Evolutionary conservation across 331 rosid genomes (phyloP).

Genomic region (Stylosanthes scabra): DNA sequence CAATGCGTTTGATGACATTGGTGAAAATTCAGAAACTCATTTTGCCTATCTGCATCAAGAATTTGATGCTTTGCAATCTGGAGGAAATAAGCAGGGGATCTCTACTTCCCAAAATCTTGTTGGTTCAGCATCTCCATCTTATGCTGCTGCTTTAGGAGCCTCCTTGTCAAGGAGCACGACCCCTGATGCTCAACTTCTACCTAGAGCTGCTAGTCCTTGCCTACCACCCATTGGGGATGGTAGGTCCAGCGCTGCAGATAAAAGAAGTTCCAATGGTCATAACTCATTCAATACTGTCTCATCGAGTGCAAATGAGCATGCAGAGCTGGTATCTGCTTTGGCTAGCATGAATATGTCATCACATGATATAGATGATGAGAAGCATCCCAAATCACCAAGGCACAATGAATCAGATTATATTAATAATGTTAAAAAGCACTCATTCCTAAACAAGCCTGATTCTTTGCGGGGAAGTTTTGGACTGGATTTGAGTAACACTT

Average conservation of each 20-base stretch:
- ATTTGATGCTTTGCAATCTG: conserved; percentile 60
- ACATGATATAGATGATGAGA: conserved; percentile 64
- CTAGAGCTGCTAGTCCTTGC: conserved; percentile 96
- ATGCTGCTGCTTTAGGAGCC: conserved; percentile 88
- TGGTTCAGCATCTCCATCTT: conserved; percentile 69
- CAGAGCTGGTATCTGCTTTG: conserved; percentile 77
- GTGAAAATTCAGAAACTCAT: conserved; percentile 63
- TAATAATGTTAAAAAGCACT: conserved; percentile 45
- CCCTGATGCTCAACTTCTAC: conserved; percentile 83
- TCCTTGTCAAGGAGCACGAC: conserved; percentile 90
- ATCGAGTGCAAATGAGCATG: conserved; percentile 65
- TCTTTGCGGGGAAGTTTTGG: conserved; percentile 48
- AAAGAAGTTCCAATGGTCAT: conserved; percentile 64
- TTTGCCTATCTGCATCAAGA: conserved; percentile 63
- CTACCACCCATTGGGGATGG: conserved; percentile 96
- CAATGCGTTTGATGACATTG: conserved; percentile 72
- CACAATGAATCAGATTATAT: conserved; percentile 56
- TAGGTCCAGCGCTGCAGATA: conserved; percentile 63
- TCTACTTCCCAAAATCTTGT: conserved; percentile 65
- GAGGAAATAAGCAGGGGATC: conserved; percentile 63
- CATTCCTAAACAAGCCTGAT: conserved; percentile 64
- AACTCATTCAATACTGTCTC: conserved; percentile 67
- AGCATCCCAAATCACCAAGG: conserved; percentile 59
- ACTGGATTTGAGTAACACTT: conserved; percentile 52
- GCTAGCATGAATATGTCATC: conserved; percentile 78